Base-by-base conservation (phyloP, 176 grass and related monocot species). In the Musa troglodytarum region DNA sequence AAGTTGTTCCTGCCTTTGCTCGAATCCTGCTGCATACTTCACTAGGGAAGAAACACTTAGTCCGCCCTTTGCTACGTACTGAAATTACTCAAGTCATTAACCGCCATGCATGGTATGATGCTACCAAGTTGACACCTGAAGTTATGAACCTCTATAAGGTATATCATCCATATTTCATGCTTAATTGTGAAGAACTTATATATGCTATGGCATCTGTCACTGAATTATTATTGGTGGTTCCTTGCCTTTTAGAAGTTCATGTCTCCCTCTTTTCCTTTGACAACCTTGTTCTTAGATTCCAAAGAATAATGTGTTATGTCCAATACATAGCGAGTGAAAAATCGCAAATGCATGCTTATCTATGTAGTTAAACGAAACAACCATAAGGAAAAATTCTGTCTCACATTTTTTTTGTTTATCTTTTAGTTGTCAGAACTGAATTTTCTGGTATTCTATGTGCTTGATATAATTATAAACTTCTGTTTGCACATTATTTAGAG, bases 41-140 rank as follows among this genome's bases (percentile, higher is more conserved):
- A 69, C 76, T 93, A 29, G 87, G 90, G 72, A 98, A 98, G 87
- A 98, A 98, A 56, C 90, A 93, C 82, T 87, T 98, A 88, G 90
- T 98, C 22, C 85, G 90, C 14, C 90, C 94, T 80, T 85, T 98
- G 79, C 70, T 98, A 26, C 90, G 94, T 65, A 93, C 90, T 75
- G 94, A 98, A 82, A 98, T 98, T 65, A 89, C 90, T 72, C 90
- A 98, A 82, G 94, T 98, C 58, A 92, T 98, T 78, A 98, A 98
- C 64, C 83, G 94, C 2, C 82, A 88, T 13, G 94, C 94, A 76
- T 98, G 94, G 94, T 89, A 80, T 71, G 94, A 98, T 87, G 79
- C 90, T 28, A 91, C 90, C 67, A 98, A 93, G 73, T 81, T 98
- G 68, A 93, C 94, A 24, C 85, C 90, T 5, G 88, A 98, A 51